phyloP scores from a whole-genome alignment of 805 yeast genomes.

The Clavispora phyllophila region DNA sequence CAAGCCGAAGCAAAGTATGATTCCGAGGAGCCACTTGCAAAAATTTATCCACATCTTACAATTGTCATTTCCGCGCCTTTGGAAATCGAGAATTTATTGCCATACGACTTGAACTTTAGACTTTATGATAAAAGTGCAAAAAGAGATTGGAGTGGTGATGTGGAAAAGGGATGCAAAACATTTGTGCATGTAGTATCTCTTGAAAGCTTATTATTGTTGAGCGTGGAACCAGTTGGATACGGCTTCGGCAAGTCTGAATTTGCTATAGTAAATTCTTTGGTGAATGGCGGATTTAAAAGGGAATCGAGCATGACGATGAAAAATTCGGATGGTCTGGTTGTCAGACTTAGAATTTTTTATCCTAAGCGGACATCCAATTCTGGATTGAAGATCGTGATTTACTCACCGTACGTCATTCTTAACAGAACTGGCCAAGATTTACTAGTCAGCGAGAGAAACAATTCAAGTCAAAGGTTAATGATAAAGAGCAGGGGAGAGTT shows the following conservation, averaged over 20 bases:
- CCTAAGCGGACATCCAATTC: constrained; percentile 47
- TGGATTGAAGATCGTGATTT: constrained; percentile 64
- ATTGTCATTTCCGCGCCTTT: constrained; percentile 79
- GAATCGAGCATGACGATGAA: constrained; percentile 52
- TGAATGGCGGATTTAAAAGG: constrained; percentile 47
- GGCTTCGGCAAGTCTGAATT: constrained; percentile 66
- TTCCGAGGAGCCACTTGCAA: constrained; percentile 61
- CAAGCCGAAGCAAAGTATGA: constrained; percentile 68
- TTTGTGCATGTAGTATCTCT: constrained; percentile 78
- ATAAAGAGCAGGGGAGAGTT: constrained; percentile 10
- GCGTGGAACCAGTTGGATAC: constrained; percentile 59
- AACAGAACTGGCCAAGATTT: constrained; percentile 74
- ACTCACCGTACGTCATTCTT: constrained; percentile 77
- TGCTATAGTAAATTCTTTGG: constrained; percentile 64
- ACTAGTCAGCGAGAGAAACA: constrained; percentile 50
- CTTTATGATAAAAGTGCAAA: constrained; percentile 70
- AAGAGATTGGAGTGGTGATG: constrained; percentile 58
- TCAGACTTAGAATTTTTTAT: constrained; percentile 64
- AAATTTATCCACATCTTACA: constrained; percentile 79
- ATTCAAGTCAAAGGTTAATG: constrained; percentile 18
- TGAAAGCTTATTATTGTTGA: constrained; percentile 62
- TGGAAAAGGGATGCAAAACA: constrained; percentile 62
- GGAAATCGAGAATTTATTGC: constrained; percentile 77
- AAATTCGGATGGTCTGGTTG: constrained; percentile 60
- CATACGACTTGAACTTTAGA: constrained; percentile 71